Base-by-base conservation (phyloP, 768 basidiomycete genomes). In the Tylopilus intermedius region DNA sequence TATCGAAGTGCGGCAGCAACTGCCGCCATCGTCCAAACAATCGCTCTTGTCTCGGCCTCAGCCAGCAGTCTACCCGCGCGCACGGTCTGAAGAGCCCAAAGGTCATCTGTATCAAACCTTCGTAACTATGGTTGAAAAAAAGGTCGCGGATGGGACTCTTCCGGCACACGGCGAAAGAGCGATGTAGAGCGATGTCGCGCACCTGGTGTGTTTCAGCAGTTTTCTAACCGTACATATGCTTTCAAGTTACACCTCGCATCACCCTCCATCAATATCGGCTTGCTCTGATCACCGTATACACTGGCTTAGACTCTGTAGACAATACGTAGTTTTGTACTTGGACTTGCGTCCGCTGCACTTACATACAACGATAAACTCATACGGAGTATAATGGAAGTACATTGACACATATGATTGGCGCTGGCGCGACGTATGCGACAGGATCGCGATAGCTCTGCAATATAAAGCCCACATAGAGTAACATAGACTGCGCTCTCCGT, bases 1-100 rank as follows among this genome's bases (percentile, higher is more conserved):
- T 14, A n/a, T 64, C 29, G 42, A 62, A 3, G 49, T 71, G 18
- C 59, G 29, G 41, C 58, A 14, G 26, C 53, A 39, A 37, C 42
- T 18, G 11, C 39, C 44, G n/a, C 14, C 18, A 7, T 30, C 30
- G 8, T 11, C 39, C 26, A 49, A 5, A 44, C 53, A 49, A 15
- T 32, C 51, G 3, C 39, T 54, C 40, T 47, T 71, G 27, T 65
- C 67, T 5, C 49, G 55, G 29, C 67, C 67, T 40, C 67, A 63
- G 50, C 57, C 57, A 0, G 40, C 21, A 33, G 40, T 53, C n/a
- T 24, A 51, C 21, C 63, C 68, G 24, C 58, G 40, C n/a, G 9
- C 57, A n/a, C 57, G 3, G n/a, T 49, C 45, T 10, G 27, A 48
- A 14, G 56, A 56, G 4, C 47, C 50, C 3, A 39, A 60, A 39